Evolutionary conservation across 805 yeast genomes (phyloP), one percentile per base, ranked within the genome.

Genomic region (Starmerella scarabaei): DNA sequence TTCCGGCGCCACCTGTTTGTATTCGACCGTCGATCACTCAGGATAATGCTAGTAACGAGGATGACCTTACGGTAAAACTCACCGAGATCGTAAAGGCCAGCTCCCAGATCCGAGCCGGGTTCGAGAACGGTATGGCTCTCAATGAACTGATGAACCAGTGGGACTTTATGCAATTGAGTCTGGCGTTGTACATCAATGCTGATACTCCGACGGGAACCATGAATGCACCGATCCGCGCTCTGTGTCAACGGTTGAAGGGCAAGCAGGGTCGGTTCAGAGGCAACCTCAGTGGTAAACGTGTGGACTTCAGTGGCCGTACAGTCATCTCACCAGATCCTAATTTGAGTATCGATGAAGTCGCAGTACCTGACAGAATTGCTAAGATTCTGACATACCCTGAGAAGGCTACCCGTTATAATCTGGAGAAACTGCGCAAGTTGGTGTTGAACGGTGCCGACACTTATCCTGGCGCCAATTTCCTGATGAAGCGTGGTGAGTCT

Each of bases 261-360:
- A 91, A 91, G 53, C 97, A 91, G 64, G 99, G 99, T 55, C 79
- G 99, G 58, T 93, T 91, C 66, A 74, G 99, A 68, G 99, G 99
- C 51, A 91, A 91, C 57, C 65, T 91, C 52, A 85, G 96, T 1
- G 99, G 99, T 62, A 91, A 91, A 62, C 81, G 99, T 67, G 99
- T 91, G 20, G 99, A 91, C 62, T 91, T 91, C 58, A 85, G 96
- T 0, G 98, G 93, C 37, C 75, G 99, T 66, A 91, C 98, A 0
- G 99, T 91, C 52, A 91, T 91, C 56, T 88, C 97, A 2, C 98
- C 98, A 2, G 99, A 91, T 66, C 99, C 99, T 28, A 91, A 91
- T 58, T 66, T 91, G 52, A 69, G 80, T 21, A 83, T 91, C 47
- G 97, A 91, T 62, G 95, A 91, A 62, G 99, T 91, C 31, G 98